Conservation (phyloP, 2,329 filamentous ascomycete species). For the Chaetomium globosum region DNA sequence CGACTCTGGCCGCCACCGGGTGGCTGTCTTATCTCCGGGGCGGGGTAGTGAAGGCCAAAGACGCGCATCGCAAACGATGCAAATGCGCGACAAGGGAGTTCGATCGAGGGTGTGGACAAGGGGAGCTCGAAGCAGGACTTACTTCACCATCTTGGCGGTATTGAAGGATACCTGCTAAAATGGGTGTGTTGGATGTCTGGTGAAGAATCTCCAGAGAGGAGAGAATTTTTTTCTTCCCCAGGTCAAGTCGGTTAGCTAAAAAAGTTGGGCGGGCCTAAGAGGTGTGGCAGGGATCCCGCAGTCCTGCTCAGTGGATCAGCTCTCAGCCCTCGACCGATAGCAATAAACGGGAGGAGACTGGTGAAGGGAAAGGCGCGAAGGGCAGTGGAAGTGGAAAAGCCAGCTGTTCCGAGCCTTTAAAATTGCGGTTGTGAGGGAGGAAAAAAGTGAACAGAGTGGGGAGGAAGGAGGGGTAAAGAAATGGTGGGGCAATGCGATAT, state of each 20-base stretch:
- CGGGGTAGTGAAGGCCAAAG: slow-evolving; percentile 37
- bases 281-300: slow-evolving; percentile 30
- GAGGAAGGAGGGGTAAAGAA: slow-evolving; percentile 36
- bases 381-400: slow-evolving; percentile 29
- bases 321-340: slow-evolving; percentile 37
- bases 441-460: slow-evolving; percentile 32
- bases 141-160: slow-evolving; percentile 99
- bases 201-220: slow-evolving; percentile 31
- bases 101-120: slow-evolving; percentile 2
- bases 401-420: slow-evolving; percentile 31
- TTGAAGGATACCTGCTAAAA: slow-evolving; percentile 49
- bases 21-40: slow-evolving; percentile 48
- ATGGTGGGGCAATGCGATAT: slow-evolving; percentile 35
- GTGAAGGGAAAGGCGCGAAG: slow-evolving; percentile 30
- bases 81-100: slow-evolving; percentile 7
- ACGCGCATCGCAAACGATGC: slow-evolving; percentile 14
- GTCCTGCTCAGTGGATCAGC: slow-evolving; percentile 34
- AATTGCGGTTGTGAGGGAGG: slow-evolving; percentile 30
- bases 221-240: slow-evolving; percentile 35
- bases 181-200: slow-evolving; percentile 35
- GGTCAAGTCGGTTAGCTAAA: slow-evolving; percentile 19
- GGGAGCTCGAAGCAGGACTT: slow-evolving; percentile 56
- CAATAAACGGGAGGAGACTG: slow-evolving; percentile 32
- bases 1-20: slow-evolving; percentile 15
- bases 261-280: slow-evolving; percentile 28